phyloP scores from a whole-genome alignment of 2,329 filamentous ascomycete species.

The Xylaria sp. region DNA sequence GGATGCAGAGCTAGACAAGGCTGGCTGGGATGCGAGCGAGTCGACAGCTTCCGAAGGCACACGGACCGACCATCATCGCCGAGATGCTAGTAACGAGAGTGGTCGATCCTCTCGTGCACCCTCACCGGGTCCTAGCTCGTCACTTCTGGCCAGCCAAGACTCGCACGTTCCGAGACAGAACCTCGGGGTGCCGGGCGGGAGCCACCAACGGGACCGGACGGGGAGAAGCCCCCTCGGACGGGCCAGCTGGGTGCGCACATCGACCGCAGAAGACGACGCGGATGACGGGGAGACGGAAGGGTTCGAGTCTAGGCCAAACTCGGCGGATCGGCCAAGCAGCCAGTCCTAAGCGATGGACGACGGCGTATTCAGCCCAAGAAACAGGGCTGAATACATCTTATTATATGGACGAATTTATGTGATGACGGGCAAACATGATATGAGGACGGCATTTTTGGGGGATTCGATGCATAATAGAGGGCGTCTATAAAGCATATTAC shows the following conservation, averaged over 20 bases:
- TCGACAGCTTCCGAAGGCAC: conserved; percentile 30
- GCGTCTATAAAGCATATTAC: not conserved
- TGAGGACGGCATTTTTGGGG: not conserved
- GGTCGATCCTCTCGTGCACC: conserved; percentile 20
- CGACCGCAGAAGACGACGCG: conserved; percentile 37
- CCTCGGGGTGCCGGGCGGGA: conserved; percentile 29
- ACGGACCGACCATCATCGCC: conserved; percentile 25
- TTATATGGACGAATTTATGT: not conserved
- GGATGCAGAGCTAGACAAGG: conserved; percentile 46
- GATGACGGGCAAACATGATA: not conserved
- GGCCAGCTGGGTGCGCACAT: conserved; percentile 38
- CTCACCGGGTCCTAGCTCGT: conserved; percentile 20
- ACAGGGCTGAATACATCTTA: too few relatives aligned
- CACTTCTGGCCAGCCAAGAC: conserved; percentile 14
- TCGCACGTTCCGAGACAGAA: conserved; percentile 23
- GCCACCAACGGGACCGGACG: conserved; percentile 30
- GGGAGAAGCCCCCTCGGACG: conserved; percentile 45
- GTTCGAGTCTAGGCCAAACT: conserved; percentile 13
- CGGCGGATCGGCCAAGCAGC: conserved; percentile 10
- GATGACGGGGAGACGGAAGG: conserved; percentile 35
- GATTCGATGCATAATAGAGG: not conserved
- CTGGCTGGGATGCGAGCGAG: conserved; percentile 47
- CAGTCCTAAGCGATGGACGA: conserved; percentile 7
- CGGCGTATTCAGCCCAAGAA: not conserved
- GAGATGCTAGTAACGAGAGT: conserved; percentile 28